A percentile compares a stretch with the other conserved stretches of the same genome.
These are phyloP conservation scores for Geotrichum carabidarum DNA, from an alignment of 1,139 yeast species.

Conservation along the genomic window DNA sequence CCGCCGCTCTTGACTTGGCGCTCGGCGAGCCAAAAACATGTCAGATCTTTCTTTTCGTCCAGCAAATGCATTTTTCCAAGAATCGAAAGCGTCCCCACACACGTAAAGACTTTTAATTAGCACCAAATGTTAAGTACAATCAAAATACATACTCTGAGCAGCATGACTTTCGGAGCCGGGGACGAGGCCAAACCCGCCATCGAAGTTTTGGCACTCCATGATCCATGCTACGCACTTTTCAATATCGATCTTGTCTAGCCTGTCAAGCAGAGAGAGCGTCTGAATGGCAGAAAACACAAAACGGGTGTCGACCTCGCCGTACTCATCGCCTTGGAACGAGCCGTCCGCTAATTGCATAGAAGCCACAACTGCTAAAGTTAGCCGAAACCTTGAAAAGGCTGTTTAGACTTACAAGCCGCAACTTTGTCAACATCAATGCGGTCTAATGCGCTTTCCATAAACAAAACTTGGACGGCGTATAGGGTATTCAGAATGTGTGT, in stretches of 20 bases:
- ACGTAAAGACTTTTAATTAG: conserved; percentile 54
- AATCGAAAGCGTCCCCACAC: conserved; percentile 75
- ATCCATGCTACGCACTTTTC: conserved; percentile 65
- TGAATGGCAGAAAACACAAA: conserved; percentile 81
- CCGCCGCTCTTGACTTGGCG: conserved; percentile 91
- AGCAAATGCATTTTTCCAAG: conserved; percentile 49
- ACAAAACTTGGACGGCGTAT: conserved; percentile 76
- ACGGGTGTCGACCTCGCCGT: conserved; percentile 90
- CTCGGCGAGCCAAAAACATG: conserved; percentile 80
- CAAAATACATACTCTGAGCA: conserved; percentile 50
- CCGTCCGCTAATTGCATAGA: conserved; percentile 67
- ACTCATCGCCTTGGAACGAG: conserved; percentile 79
- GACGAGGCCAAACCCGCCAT: conserved; percentile 89
- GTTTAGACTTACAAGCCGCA: conserved; percentile 36
- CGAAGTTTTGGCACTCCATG: conserved; percentile 73
- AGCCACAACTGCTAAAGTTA: conserved; percentile 39
- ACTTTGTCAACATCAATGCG: conserved; percentile 38
- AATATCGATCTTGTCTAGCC: conserved; percentile 54
- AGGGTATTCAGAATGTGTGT: conserved; percentile 83
- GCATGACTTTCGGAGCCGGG: conserved; percentile 97
- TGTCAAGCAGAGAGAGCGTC: conserved; percentile 63
- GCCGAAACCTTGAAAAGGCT: not conserved
- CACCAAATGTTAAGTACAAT: not conserved
- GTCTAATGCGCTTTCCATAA: conserved; percentile 59
- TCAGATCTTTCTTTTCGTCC: conserved; percentile 43